phyloP scores from a whole-genome alignment of 2,329 filamentous ascomycete genomes.

The Diaporthe citriasiana region DNA sequence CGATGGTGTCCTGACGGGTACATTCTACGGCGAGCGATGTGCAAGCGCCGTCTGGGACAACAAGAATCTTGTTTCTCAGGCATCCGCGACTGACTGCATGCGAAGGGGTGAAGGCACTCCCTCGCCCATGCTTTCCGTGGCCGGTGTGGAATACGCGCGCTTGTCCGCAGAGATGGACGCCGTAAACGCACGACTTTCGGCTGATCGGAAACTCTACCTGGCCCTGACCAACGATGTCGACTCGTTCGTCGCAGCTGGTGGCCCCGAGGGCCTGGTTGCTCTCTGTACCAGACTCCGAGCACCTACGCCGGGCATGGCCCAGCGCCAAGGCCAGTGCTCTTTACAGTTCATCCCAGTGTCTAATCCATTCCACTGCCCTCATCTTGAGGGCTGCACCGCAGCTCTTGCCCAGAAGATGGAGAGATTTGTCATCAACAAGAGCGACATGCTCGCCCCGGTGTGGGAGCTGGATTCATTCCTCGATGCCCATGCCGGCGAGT shows the following conservation, averaged over 20 bases:
- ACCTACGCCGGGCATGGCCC: background rate
- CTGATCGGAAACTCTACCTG: slow-evolving; percentile 81
- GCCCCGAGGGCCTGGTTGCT: slow-evolving; percentile 95
- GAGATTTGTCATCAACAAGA: slow-evolving; percentile 80
- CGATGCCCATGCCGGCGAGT: slow-evolving; percentile 77
- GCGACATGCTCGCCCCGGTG: slow-evolving; percentile 84
- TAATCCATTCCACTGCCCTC: slow-evolving; percentile 92
- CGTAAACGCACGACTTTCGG: background rate
- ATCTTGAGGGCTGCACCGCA: slow-evolving; percentile 97
- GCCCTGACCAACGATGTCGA: slow-evolving; percentile 96
- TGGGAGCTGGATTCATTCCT: slow-evolving; percentile 91
- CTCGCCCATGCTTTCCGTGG: slow-evolving; percentile 68
- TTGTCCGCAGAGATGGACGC: slow-evolving; percentile 5
- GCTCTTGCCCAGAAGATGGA: slow-evolving; percentile 93
- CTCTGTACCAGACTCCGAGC: slow-evolving; percentile 88
- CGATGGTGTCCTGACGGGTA: slow-evolving; percentile 85
- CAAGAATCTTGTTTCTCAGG: slow-evolving; percentile 88
- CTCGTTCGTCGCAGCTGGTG: slow-evolving; percentile 96
- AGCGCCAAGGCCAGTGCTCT: slow-evolving; percentile 89
- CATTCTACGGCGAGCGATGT: slow-evolving; percentile 99
- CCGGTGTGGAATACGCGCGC: background rate
- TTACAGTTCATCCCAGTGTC: slow-evolving; percentile 93
- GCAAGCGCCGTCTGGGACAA: slow-evolving; percentile 95
- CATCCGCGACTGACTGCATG: slow-evolving; percentile 79
- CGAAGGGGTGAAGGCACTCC: slow-evolving; percentile 93